A percentile compares a stretch with the other conserved stretches of the same genome.
phyloP scores from a whole-genome alignment of 2,329 filamentous ascomycete species.

The Dissoconium aciculare region DNA sequence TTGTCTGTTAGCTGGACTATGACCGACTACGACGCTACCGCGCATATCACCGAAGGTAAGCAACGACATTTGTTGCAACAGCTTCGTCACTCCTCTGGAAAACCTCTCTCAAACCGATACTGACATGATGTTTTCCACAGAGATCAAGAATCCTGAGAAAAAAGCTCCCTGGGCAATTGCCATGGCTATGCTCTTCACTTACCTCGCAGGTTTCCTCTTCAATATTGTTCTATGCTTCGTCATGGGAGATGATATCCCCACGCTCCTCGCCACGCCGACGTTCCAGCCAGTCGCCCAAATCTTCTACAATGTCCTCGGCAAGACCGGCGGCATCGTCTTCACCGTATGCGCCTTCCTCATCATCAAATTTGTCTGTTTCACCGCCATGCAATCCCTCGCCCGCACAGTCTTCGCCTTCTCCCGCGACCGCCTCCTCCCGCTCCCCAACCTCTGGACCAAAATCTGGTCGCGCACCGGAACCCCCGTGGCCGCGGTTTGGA shows the following conservation, averaged over 20 bases:
- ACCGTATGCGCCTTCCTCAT: constrained; percentile 43
- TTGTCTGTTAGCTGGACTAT: constrained; percentile 46
- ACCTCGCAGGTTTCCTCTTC: constrained; percentile 41
- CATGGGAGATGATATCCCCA: constrained; percentile 38
- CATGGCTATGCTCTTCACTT: constrained; percentile 41
- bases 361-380: constrained; percentile 45
- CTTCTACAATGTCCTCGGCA: constrained; percentile 44
- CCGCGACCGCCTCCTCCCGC: constrained; percentile 37
- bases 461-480: constrained; percentile 36
- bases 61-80: background rate
- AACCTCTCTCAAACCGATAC: constrained; percentile 9
- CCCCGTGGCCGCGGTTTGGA: constrained; percentile 41
- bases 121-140: too few species aligned
- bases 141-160: constrained; percentile 36
- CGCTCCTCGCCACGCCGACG: constrained; percentile 33
- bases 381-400: constrained; percentile 39
- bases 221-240: constrained; percentile 44
- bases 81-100: background rate
- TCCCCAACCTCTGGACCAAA: constrained; percentile 35
- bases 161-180: constrained; percentile 44
- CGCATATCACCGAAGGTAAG: constrained; percentile 34
- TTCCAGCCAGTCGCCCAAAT: constrained; percentile 43
- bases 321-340: constrained; percentile 38
- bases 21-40: constrained; percentile 40
- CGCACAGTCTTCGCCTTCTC: constrained; percentile 43